Base-by-base conservation (phyloP, 2,329 filamentous ascomycete genomes). In the Colletotrichum sp. region DNA sequence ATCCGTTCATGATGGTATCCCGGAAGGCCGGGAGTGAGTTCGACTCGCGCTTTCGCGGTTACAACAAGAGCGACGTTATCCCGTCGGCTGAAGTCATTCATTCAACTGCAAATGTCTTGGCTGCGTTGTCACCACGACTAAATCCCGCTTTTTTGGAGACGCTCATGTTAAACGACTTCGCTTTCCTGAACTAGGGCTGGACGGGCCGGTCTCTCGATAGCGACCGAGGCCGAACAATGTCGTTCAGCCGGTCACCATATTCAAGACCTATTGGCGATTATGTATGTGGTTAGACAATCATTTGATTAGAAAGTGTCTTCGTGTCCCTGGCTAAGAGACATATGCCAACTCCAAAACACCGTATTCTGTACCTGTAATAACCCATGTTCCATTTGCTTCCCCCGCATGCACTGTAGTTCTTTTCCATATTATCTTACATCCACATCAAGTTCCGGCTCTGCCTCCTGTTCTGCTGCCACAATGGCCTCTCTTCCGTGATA, bases 381-480 rank as follows among this genome's bases (percentile, higher is more conserved):
- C 43, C 43, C 43, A 52, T 21, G 43, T 52, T 52, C 43, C 43
- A 52, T 52, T 21, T 52, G n/a, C n/a, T 18, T 48, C 65, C 34
- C 16, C 28, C 63, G 21, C 21, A n/a, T 18, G n/a, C 13, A 12
- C 28, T 52, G 28, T 10, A 4, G 2, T 38, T n/a, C 28, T 21
- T 26, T 43, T 58, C 30, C 28, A 13, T 26, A 16, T n/a, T 34
- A 7, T 38, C 71, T 84, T 79, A 88, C 82, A 87, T 83, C 87
- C 87, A 88, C 83, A 86, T 86, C 77, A 88, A 74, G 80, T 87
- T 90, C 67, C 88, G 83, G 76, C 83, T 85, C 76, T 86, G 86
- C 70, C 85, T 84, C 72, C 88, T 83, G 67, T 89, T 89, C 81
- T 90, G 89, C 81, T 90, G 89, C 89, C 89, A 90, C 48, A 90